Base-by-base conservation (phyloP, 202 grass and related monocot species). In the Brachypodium distachyon region DNA sequence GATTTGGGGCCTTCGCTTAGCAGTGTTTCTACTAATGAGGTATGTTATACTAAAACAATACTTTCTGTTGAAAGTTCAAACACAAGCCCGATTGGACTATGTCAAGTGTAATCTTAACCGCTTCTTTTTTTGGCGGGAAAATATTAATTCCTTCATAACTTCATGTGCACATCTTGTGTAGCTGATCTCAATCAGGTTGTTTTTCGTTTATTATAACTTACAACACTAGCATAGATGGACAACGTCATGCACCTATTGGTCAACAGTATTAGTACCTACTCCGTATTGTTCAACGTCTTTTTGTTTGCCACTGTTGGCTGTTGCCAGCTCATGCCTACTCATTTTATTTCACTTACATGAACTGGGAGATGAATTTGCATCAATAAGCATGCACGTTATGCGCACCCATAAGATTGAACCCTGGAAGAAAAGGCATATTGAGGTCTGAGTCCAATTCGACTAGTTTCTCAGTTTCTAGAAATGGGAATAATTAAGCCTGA, bases 1-100 rank as follows among this genome's bases (percentile, higher is more conserved):
- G 12, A 28, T 92, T 67, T 98, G 96, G 96, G 96, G 96, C 32
- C 89, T 98, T 79, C 89, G 89, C 9, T 70, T 98, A 70, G 95
- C 72, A 76, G 25, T 90, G 3, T 98, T 98, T 47, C 87, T 98
- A 72, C 72, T 97, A 54, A 90, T 94, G 91, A 93, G 94, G 94
- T 94, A 82, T 31, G 40, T 58, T 76, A 59, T 31, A 28, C 22
- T 51, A 57, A 83, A 62, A 69, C 25, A 26, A 25, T 37, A 72
- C 36, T 28, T 47, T 51, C 7, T 22, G 9, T 51, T 52, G 14
- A 77, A 65, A 40, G 14, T 53, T 74, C 36, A 65, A 51, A 51
- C 4, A 63, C n/a, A 66, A 46, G 7, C 4, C 48, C 13, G 8
- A 12, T 5, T 21, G 25, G 23, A 41, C 25, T 12, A 83, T 19